Base-by-base conservation (phyloP, 2,329 filamentous ascomycete genomes). In the Hymenoscyphus fraxineus region DNA sequence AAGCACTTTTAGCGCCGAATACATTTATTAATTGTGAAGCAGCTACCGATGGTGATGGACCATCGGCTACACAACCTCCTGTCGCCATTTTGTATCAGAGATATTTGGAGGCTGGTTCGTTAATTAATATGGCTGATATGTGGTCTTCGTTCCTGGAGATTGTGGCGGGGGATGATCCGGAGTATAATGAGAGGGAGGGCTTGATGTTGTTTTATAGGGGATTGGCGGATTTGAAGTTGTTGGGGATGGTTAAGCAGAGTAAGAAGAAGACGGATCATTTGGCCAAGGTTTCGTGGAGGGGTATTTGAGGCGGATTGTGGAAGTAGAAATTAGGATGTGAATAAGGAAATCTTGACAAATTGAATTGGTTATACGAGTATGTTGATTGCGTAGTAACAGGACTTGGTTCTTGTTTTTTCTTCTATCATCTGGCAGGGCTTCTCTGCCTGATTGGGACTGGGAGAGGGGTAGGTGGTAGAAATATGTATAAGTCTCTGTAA, bases 261-360 rank as follows among this genome's bases (percentile, higher is more conserved):
- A 91, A 89, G 78, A 97, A 93, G 81, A 97, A 96, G 81, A 86
- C 88, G 31, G 95, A 98, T 75, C 94, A 98, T 78, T 80, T 98
- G 70, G 88, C 92, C 47, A 98, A 97, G 80, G 82, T 93, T 41
- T 80, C 82, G 60, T 91, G 88, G 87, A 93, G 90, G 75, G 95
- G 94, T 71, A 79, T 95, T 66, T 87, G 72, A 77, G 63, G 12
- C 16, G 32, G 47, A 3, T 19, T 54, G 4, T 13, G 4, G n/a
- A n/a, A 22, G 19, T 22, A 19, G n/a, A 51, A 44, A n/a, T 6
- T 27, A 27, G 19, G 19, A 27, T 54, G 5, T 54, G 13, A 13
- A 54, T 54, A 15, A 27, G 47, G 47, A 27, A 5, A 22, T 54
- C 47, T 27, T 27, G 22, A 13, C 13, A 15, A 27, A 27, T 54